A percentile compares a stretch with the other conserved stretches of the same genome.
Evolutionary conservation across 2,329 filamentous ascomycete species (phyloP).

Genomic region (Fusarium phyllophilum): DNA sequence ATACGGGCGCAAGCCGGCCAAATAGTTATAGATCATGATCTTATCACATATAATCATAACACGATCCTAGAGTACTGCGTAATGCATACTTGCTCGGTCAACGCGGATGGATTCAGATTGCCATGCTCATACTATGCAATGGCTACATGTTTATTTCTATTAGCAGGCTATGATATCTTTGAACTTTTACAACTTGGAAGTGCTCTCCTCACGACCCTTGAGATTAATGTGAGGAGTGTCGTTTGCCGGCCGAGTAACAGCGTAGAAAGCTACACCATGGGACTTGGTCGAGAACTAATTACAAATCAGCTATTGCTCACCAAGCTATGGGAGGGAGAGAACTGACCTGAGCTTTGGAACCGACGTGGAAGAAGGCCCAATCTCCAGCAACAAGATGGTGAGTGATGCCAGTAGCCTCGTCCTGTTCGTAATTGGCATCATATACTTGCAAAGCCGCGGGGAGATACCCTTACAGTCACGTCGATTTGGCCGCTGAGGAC

Average conservation of each 20-base stretch:
- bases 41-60: neutral
- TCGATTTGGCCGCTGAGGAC: constrained; percentile 31
- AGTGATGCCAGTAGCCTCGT: constrained; percentile 30
- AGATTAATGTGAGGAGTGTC: neutral
- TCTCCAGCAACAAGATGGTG: constrained; percentile 34
- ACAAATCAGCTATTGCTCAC: neutral
- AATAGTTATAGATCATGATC: neutral
- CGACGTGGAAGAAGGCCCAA: constrained; percentile 34
- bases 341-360: constrained; percentile 28
- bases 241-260: constrained; percentile 25
- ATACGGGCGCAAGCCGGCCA: neutral
- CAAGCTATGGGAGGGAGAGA: rapidly evolving
- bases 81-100: no score
- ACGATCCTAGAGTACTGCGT: no score
- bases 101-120: no score
- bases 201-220: neutral
- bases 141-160: neutral
- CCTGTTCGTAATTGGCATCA: neutral
- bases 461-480: constrained; percentile 1
- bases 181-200: constrained; percentile 1
- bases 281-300: constrained; percentile 22
- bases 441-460: rapidly evolving
- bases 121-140: no score
- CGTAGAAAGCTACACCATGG: constrained; percentile 27
- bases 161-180: neutral